Evolutionary conservation across 352 stramenopile genomes (phyloP).

Genomic region (Saprolegnia diclina): DNA sequence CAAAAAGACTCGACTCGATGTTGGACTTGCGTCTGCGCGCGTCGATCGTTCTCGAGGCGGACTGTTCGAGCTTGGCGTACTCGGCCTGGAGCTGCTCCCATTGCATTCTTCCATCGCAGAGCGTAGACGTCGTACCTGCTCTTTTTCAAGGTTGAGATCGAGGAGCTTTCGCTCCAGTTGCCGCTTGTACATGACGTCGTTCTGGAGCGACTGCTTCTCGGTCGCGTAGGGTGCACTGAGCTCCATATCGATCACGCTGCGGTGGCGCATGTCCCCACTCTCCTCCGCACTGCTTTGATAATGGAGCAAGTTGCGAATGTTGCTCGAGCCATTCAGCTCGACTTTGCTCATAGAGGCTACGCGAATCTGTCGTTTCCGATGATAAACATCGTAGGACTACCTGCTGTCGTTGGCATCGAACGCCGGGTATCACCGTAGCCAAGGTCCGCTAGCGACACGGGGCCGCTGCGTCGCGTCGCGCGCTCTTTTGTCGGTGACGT

Average conservation of each 20-base stretch:
- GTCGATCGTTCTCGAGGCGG: conserved; percentile 40
- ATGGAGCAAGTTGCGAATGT: conserved; percentile 11
- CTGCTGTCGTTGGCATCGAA: conserved; percentile 23
- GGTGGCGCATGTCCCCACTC: neutral
- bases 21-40: conserved; percentile 27
- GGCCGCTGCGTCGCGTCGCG: neutral
- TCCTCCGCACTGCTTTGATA: neutral
- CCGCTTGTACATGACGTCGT: conserved; percentile 36
- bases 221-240: conserved; percentile 36
- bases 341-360: neutral
- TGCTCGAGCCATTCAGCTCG: conserved; percentile 23
- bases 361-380: neutral
- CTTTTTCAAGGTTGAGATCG: conserved; percentile 43
- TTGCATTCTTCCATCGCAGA: conserved; percentile 12
- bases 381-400: too few relatives aligned
- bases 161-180: conserved; percentile 45
- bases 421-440: neutral
- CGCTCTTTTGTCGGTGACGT: conserved; percentile 3
- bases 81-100: conserved; percentile 35
- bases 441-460: conserved; percentile 15
- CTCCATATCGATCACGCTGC: conserved; percentile 22
- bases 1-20: conserved; percentile 3
- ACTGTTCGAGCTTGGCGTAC: conserved; percentile 40
- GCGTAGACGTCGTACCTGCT: too few relatives aligned
- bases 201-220: conserved; percentile 41